Percentiles rank a stretch among this genome's conserved stretches.
phyloP scores from a whole-genome alignment of 805 yeast species.

The Saccharomycopsis oosterbeekiorum region DNA sequence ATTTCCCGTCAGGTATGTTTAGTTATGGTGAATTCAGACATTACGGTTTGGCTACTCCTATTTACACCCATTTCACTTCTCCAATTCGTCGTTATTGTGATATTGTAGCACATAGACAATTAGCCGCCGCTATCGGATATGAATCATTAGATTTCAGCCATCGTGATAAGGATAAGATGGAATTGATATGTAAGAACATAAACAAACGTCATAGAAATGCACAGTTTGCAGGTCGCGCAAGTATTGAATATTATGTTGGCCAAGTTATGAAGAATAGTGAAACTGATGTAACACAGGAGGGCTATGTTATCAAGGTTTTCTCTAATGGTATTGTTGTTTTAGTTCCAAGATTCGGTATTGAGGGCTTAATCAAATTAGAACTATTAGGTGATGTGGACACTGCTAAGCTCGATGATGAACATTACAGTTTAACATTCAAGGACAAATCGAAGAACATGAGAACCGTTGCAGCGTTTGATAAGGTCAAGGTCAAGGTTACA shows the following conservation, averaged over 20 bases:
- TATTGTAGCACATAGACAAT: slow-evolving; percentile 91
- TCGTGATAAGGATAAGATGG: slow-evolving; percentile 86
- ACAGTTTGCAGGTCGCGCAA: slow-evolving; percentile 97
- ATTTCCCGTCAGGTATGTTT: slow-evolving; percentile 83
- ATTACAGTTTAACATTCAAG: slow-evolving; percentile 52
- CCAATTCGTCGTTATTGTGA: slow-evolving; percentile 98
- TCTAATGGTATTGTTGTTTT: slow-evolving; percentile 90
- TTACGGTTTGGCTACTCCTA: slow-evolving; percentile 95
- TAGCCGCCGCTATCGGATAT: slow-evolving; percentile 96
- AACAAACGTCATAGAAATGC: slow-evolving; percentile 95
- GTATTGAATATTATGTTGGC: slow-evolving; percentile 95
- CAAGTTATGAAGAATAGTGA: slow-evolving; percentile 89
- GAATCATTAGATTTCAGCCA: slow-evolving; percentile 75
- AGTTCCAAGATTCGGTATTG: slow-evolving; percentile 94
- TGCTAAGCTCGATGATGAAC: slow-evolving; percentile 67
- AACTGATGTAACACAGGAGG: slow-evolving; percentile 54
- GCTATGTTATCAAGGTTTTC: slow-evolving; percentile 85
- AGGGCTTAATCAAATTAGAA: slow-evolving; percentile 80
- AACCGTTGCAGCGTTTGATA: slow-evolving; percentile 67
- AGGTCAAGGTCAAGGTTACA: slow-evolving; percentile 72
- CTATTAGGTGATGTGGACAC: slow-evolving; percentile 55
- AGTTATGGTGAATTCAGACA: slow-evolving; percentile 90
- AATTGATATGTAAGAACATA: slow-evolving; percentile 75
- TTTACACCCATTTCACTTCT: slow-evolving; percentile 96
- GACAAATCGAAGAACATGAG: slow-evolving; percentile 35